Percentiles rank a stretch among this genome's conserved stretches.
Evolutionary conservation across 129 eudicot genomes (phyloP).

Genomic region (Arctium lappa): DNA sequence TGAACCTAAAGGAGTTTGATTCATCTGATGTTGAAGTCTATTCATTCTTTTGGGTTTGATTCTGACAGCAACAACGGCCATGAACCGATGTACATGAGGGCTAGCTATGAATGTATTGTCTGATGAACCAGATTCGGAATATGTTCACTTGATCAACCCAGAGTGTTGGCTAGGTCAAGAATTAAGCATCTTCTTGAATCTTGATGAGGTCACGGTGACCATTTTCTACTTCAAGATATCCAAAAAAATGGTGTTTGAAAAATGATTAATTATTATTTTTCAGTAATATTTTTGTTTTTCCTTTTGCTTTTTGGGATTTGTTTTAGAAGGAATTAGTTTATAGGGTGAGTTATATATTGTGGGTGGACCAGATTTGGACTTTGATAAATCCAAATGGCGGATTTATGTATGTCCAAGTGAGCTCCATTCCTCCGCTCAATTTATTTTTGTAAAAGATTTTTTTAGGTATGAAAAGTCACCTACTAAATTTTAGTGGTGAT

Average conservation of each 20-base stretch:
- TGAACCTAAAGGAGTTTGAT: background rate
- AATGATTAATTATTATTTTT: no score
- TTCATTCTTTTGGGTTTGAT: constrained; percentile 52
- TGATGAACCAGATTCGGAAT: constrained; percentile 81
- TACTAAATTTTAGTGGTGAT: no score
- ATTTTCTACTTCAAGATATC: background rate
- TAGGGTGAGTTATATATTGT: no score
- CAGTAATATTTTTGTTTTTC: no score
- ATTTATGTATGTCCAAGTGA: no score
- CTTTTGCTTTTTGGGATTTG: no score
- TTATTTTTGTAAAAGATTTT: no score
- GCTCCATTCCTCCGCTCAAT: no score
- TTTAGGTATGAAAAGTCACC: no score
- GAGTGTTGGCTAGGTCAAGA: constrained; percentile 79
- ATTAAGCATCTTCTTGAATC: constrained; percentile 89
- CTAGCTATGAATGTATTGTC: constrained; percentile 76
- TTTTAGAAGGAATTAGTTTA: no score
- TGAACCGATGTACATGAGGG: constrained; percentile 64
- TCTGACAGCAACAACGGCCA: background rate
- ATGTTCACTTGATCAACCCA: constrained; percentile 82
- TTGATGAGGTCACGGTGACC: constrained; percentile 67
- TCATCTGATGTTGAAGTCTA: constrained; percentile 38
- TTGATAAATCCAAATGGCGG: no score
- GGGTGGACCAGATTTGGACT: no score
- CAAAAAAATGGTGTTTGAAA: background rate